These are phyloP conservation scores for Cryptococcus deneoformans DNA, from an alignment of 1,284 basidiomycete genomes.

Conservation along the genomic window DNA sequence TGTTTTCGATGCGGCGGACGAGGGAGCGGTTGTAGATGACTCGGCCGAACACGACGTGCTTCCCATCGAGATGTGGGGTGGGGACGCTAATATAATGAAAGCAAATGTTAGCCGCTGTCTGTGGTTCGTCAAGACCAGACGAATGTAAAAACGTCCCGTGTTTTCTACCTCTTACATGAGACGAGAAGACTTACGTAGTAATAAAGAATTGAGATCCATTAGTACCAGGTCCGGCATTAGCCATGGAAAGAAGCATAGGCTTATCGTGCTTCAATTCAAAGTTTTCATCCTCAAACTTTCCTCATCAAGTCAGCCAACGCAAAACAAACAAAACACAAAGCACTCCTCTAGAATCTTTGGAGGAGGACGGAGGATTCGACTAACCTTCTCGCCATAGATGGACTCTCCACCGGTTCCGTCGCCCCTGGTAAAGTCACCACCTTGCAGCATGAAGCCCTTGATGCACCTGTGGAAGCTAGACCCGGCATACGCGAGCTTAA, in stretches of 20 bases:
- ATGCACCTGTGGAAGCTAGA: slow-evolving; percentile 78
- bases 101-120: no score
- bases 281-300: slow-evolving; percentile 66
- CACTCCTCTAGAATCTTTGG: no score
- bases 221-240: slow-evolving; percentile 68
- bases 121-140: no score
- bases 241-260: slow-evolving; percentile 87
- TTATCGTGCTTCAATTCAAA: slow-evolving; percentile 75
- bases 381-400: slow-evolving; percentile 77
- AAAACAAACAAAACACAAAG: not conserved
- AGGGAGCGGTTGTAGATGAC: slow-evolving; percentile 63
- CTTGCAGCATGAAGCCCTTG: slow-evolving; percentile 72
- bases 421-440: slow-evolving; percentile 52
- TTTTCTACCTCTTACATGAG: not conserved
- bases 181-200: slow-evolving; percentile 44
- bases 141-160: no score
- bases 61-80: slow-evolving; percentile 56
- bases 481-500: slow-evolving; percentile 51
- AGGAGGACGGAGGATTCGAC: no score
- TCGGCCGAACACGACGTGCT: slow-evolving; percentile 84
- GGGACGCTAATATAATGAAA: slow-evolving; percentile 33
- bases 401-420: slow-evolving; percentile 91
- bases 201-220: slow-evolving; percentile 61
- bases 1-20: slow-evolving; percentile 64
- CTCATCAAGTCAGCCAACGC: not conserved